These are phyloP conservation scores for Platismatia glauca DNA, from an alignment of 495 filamentous ascomycete genomes.

Conservation along the genomic window DNA sequence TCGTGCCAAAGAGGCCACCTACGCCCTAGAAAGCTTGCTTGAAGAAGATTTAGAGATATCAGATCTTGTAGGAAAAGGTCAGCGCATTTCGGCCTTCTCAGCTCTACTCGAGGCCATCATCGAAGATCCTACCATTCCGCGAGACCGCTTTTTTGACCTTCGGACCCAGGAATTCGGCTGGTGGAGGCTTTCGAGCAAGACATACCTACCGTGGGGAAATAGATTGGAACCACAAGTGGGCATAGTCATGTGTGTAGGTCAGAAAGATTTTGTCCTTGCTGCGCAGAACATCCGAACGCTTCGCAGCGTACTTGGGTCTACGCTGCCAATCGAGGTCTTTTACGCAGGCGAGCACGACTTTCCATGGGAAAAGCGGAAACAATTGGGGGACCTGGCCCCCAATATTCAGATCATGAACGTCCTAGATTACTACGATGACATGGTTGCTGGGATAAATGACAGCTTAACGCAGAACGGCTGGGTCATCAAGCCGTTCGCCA, in stretches of 20 bases:
- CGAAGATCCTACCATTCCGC: not conserved
- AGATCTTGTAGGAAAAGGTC: not conserved
- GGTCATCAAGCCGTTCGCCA: constrained; percentile 31
- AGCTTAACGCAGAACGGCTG: constrained; percentile 13
- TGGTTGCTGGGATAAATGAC: not conserved
- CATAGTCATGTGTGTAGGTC: constrained; percentile 13
- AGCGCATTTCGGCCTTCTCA: not conserved
- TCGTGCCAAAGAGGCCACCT: not conserved
- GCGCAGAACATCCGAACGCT: constrained; percentile 18
- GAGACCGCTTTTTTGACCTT: not conserved
- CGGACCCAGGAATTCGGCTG: not conserved
- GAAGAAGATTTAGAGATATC: not conserved
- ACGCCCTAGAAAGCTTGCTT: not conserved
- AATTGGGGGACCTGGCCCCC: not conserved
- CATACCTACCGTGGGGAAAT: not conserved
- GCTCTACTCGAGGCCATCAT: constrained; percentile 1
- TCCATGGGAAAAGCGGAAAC: constrained; percentile 11
- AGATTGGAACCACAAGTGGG: not conserved
- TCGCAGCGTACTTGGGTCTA: constrained; percentile 16
- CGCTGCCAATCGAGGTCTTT: constrained; percentile 22
- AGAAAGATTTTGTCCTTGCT: constrained; percentile 8
- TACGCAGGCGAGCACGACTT: constrained; percentile 23
- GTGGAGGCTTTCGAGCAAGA: not conserved
- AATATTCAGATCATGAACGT: constrained; percentile 11
- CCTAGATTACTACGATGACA: constrained; percentile 19